Evolutionary conservation across 371 early-diverging fungal genomes (phyloP), one percentile per base, ranked within the genome.

Genomic region (Circinella umbellata): DNA sequence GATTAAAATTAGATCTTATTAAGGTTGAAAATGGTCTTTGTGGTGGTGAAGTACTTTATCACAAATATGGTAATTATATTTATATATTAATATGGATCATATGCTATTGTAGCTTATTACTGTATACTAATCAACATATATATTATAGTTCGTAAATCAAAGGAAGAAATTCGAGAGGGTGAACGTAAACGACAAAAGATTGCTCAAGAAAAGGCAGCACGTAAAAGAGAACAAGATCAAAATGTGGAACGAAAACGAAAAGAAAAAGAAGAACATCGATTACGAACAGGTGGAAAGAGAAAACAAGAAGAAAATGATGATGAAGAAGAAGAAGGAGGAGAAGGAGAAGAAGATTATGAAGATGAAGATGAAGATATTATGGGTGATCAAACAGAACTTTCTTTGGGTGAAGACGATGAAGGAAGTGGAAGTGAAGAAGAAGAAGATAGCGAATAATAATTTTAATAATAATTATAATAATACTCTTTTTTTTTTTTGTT

Each of bases 11-110:
- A 68, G 76, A 87, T 65, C 85, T 99, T 51, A 76, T 93, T 70
- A 98, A 99, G 85, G 92, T 99, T 48, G 92, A 97, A 78, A 90
- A 85, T 46, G 99, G 96, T 1, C 73, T 99, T 63, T 95, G 97
- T 74, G 91, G 88, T 54, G 99, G 99, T 51, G 96, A 98, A 73
- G 94, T 98, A 5, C 79, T 97, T 15, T 95, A 92, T 77, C 98
- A 98, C 73, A 78, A 87, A 73, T 86, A 78, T 69, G 73, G 85
- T 86, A 86, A 73, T 80, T 73, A 27, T 27, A 39, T 34, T 13
- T 42, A 35, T 4, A 66, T 13, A 6, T 46, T 15, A 3, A 51
- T 1, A 20, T 38, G 55, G 18, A 2, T 3, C 3, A 47, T 47
- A 15, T 0, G 47, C 3, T 15, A 47, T 47, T 27, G 27, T 27